Base-by-base conservation (phyloP, 257 asterid species). In the Lycium barbarum region DNA sequence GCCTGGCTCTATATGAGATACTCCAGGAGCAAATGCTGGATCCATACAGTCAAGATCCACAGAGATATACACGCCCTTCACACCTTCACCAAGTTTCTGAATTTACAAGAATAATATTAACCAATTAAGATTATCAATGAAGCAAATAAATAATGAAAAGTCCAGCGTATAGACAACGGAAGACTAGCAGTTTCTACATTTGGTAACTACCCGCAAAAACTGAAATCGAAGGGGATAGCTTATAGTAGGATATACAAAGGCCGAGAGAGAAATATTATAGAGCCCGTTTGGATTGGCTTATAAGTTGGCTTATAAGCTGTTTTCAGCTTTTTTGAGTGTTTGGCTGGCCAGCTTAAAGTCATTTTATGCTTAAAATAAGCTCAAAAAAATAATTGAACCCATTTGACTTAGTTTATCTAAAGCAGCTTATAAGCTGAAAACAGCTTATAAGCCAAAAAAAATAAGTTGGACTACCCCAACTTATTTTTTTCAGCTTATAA, bases 11-110 rank as follows among this genome's bases (percentile, higher is more conserved):
- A 97, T 94, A 90, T 97, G 98, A 74, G 99, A 97, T 59, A 97
- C 99, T 63, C 98, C 99, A 0, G 99, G 99, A 35, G 99, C 98
- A 89, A 93, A 94, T 83, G 98, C 99, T 49, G 99, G 99, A 91
- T 97, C 99, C 7, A 97, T 94, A 82, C 95, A 91, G 87, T 97
- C 99, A 84, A 95, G 84, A 57, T 97, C 99, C 65, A 94, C 91
- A 6, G 99, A 97, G 12, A 97, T 89, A 84, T 97, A 97, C 81
- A 97, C 99, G 1, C 99, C 99, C 90, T 97, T 97, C 66, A 85
- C 98, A 10, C 99, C 99, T 90, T 95, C 98, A 0, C 99, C 99
- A 13, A 97, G 97, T 91, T 97, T 91, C 99, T 96, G 95, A 89
- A 65, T 58, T 84, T 20, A 76, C 43, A 74, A 12, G 79, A 51